A percentile compares a stretch with the other conserved stretches of the same genome.
phyloP scores from a whole-genome alignment of 2,329 filamentous ascomycete genomes.

The Sporothrix brasiliensis region DNA sequence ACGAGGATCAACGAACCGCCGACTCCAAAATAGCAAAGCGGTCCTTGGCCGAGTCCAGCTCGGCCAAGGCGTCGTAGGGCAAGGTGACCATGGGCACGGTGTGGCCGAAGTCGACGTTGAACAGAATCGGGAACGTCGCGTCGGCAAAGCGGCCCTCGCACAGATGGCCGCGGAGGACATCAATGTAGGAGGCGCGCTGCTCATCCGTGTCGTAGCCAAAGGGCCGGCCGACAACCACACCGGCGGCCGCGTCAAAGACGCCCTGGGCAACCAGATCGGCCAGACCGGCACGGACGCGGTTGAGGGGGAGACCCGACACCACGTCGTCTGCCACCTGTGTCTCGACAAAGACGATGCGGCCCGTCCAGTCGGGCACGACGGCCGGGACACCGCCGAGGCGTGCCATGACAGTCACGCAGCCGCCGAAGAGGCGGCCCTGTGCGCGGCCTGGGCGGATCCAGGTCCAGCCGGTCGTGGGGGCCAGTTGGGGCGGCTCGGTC shows the following conservation, averaged over 20 bases:
- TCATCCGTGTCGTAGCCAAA: slow-evolving; percentile 13
- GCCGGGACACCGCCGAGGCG: not conserved
- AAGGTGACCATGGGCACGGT: slow-evolving; percentile 16
- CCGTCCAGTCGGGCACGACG: not conserved
- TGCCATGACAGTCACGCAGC: slow-evolving; percentile 9
- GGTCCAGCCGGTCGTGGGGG: not conserved
- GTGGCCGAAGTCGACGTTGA: slow-evolving; percentile 18
- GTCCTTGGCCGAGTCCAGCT: not conserved
- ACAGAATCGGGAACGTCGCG: slow-evolving; percentile 13
- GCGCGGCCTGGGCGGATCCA: not conserved
- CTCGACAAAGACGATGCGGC: slow-evolving; percentile 18
- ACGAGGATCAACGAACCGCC: not conserved
- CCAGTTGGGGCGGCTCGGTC: not conserved
- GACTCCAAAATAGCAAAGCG: slow-evolving; percentile 17
- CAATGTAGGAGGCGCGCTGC: not conserved
- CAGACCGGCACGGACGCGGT: not conserved
- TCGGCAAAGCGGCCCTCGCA: slow-evolving; percentile 10
- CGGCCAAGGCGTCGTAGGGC: not conserved
- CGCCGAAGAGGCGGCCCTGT: slow-evolving; percentile 10
- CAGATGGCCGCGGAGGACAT: not conserved
- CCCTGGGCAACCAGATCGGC: slow-evolving; percentile 1
- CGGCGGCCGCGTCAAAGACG: not conserved
- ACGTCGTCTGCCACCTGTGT: not conserved
- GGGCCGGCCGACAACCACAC: not conserved
- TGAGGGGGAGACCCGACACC: not conserved